These are phyloP conservation scores for Clonostachys byssicola DNA, from an alignment of 2,329 filamentous ascomycete species.

Conservation along the genomic window DNA sequence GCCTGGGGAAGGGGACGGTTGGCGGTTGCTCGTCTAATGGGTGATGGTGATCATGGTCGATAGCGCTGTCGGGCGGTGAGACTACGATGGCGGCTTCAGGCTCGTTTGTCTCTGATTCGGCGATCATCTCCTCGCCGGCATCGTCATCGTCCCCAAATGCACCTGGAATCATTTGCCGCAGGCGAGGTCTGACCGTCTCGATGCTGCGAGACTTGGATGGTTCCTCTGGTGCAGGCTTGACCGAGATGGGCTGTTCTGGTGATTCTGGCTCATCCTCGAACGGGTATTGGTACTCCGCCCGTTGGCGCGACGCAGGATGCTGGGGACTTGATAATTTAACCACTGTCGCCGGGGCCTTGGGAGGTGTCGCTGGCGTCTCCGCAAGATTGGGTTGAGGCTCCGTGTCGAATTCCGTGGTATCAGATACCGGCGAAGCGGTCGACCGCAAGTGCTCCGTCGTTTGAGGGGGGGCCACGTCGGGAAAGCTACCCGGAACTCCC, in stretches of 20 bases:
- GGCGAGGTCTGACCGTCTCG: not conserved
- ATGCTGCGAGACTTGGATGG: no score
- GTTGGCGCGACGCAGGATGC: constrained; percentile 14
- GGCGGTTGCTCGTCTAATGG: constrained; percentile 5
- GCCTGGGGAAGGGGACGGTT: constrained; percentile 23
- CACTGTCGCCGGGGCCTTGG: constrained; percentile 15
- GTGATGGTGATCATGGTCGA: constrained; percentile 3
- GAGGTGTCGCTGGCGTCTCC: constrained; percentile 21
- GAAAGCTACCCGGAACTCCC: constrained; percentile 62
- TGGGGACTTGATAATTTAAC: constrained; percentile 21
- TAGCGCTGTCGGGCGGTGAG: constrained; percentile 24
- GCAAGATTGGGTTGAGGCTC: constrained; percentile 61
- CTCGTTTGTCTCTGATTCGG: constrained; percentile 6
- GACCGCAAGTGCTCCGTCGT: constrained; percentile 50
- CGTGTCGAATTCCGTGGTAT: constrained; percentile 67
- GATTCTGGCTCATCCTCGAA: constrained; percentile 39
- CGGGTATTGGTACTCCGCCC: constrained; percentile 43
- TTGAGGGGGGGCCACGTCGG: constrained; percentile 30
- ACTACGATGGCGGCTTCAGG: constrained; percentile 43
- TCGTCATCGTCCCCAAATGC: constrained; percentile 31
- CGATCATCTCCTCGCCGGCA: constrained; percentile 9
- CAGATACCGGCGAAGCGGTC: constrained; percentile 54
- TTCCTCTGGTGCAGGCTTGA: not conserved
- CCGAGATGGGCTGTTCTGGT: constrained; percentile 1
- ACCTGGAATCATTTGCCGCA: constrained; percentile 11